phyloP scores from a whole-genome alignment of 495 filamentous ascomycete genomes.

The Aspergillus wentii region DNA sequence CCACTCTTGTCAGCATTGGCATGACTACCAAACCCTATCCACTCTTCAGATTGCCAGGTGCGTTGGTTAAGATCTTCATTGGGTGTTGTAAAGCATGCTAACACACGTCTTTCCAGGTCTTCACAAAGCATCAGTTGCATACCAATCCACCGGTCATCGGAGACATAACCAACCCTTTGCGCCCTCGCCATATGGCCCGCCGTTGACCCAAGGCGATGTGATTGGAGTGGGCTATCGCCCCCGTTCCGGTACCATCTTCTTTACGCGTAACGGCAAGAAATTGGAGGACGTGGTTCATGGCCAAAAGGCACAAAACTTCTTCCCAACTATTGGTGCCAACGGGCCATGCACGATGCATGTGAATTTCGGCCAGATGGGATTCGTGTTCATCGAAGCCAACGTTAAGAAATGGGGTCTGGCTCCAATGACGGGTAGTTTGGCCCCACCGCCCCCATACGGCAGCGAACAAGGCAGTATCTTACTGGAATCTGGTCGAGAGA shows the following conservation, averaged over 20 bases:
- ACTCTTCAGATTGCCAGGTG: slow-evolving; percentile 89
- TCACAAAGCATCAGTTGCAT: slow-evolving; percentile 88
- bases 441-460: slow-evolving; percentile 93
- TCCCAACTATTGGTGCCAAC: slow-evolving; percentile 91
- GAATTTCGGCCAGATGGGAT: slow-evolving; percentile 96
- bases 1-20: slow-evolving; percentile 77
- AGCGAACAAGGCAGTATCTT: slow-evolving; percentile 94
- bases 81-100: background rate
- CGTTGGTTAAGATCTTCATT: slow-evolving; percentile 9
- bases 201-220: slow-evolving; percentile 87
- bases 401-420: slow-evolving; percentile 99
- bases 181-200: slow-evolving; percentile 72
- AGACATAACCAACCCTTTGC: slow-evolving; percentile 89
- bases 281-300: slow-evolving; percentile 93
- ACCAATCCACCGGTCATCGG: slow-evolving; percentile 79
- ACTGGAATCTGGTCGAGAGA: slow-evolving; percentile 77
- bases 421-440: slow-evolving; percentile 90
- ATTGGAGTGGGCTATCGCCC: slow-evolving; percentile 95
- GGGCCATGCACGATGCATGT: slow-evolving; percentile 90
- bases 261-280: slow-evolving; percentile 96
- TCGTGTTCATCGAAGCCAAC: slow-evolving; percentile 98
- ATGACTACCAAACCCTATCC: slow-evolving; percentile 97
- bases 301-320: slow-evolving; percentile 90
- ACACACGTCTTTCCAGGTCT: slow-evolving; percentile 51
- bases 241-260: slow-evolving; percentile 91